A percentile compares a stretch with the other conserved stretches of the same genome.
Evolutionary conservation across 2,329 filamentous ascomycete species (phyloP).

Genomic region (Amesomyces nigricolor): DNA sequence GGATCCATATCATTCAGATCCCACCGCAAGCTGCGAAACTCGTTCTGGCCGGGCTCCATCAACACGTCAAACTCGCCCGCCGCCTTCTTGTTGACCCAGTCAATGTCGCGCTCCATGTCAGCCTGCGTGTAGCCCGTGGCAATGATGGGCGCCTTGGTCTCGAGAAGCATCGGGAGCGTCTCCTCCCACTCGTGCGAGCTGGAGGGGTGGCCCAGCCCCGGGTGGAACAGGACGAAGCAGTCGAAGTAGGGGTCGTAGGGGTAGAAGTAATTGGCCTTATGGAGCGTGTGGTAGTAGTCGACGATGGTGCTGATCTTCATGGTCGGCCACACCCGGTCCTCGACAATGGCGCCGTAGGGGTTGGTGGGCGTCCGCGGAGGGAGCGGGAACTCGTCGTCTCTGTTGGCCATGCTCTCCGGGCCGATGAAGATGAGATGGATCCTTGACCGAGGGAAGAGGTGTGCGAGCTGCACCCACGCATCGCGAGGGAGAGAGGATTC

Average conservation of each 20-base stretch:
- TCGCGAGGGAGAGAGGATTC: slow-evolving; percentile 93
- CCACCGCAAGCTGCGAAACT: slow-evolving; percentile 90
- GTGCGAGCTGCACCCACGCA: slow-evolving; percentile 88
- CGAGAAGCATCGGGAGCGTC: slow-evolving; percentile 80
- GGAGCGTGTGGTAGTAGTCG: slow-evolving; percentile 96
- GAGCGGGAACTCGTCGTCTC: slow-evolving; percentile 86
- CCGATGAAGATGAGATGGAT: slow-evolving; percentile 94
- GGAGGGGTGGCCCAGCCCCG: slow-evolving; percentile 88
- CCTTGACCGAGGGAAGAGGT: slow-evolving; percentile 87
- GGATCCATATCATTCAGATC: slow-evolving; percentile 94
- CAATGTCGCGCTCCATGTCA: slow-evolving; percentile 88
- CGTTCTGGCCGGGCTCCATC: slow-evolving; percentile 87
- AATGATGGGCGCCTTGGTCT: slow-evolving; percentile 92
- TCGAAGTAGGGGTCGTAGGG: slow-evolving; percentile 99
- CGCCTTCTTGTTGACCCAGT: slow-evolving; percentile 81
- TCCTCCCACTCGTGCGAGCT: slow-evolving; percentile 91
- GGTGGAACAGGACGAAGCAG: slow-evolving; percentile 95
- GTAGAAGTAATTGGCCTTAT: slow-evolving; percentile 82
- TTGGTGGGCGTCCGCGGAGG: slow-evolving; percentile 79
- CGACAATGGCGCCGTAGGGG: slow-evolving; percentile 88
- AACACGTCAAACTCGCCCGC: slow-evolving; percentile 88
- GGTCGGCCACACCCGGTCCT: slow-evolving; percentile 79
- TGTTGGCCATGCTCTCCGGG: slow-evolving; percentile 91
- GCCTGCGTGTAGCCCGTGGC: slow-evolving; percentile 94
- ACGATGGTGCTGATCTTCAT: slow-evolving; percentile 98